Base-by-base conservation (phyloP, 768 basidiomycete species). In the Pholiota conissans region DNA sequence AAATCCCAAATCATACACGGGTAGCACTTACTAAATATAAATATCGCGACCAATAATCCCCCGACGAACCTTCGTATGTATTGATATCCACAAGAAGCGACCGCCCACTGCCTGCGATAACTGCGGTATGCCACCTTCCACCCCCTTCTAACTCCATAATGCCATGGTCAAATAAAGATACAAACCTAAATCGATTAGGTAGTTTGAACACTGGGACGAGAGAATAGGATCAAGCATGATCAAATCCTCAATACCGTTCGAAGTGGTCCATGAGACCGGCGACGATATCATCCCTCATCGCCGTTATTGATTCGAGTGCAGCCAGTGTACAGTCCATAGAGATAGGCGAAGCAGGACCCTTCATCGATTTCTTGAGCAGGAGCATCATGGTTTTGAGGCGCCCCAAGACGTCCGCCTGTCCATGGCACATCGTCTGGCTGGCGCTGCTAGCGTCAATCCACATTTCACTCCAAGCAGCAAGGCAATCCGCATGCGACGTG, bases 371-470 rank as follows among this genome's bases (percentile, higher is more conserved):
- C 55, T 75, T 69, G 22, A 81, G 57, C 7, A 69, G 57, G 20
- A 75, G 66, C 75, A 77, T 77, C 66, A 77, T 73, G 13, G 64
- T 59, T 59, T 76, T 79, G 57, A 90, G 71, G 58, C 81, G 74
- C 9, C 84, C 86, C 8, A 88, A 74, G 18, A 90, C 81, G 61
- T 90, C 86, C 47, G 85, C 83, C 18, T 73, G 68, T 11, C 72
- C 66, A 73, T 76, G 39, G 56, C 70, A 69, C 67, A 76, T 51
- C 61, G 76, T 70, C 71, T 81, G 69, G 69, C 77, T 70, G 67
- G 80, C 78, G 69, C 77, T 60, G 70, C 80, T 61, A 68, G 84
- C 71, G 63, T 70, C 76, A 63, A 77, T 58, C 86, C 86, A 78
- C 72, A 84, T 63, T 61, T 75, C 64, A 73, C 79, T 58, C 84